Conservation (phyloP, 805 yeast genomes). For the Suhomyces prunicola region DNA sequence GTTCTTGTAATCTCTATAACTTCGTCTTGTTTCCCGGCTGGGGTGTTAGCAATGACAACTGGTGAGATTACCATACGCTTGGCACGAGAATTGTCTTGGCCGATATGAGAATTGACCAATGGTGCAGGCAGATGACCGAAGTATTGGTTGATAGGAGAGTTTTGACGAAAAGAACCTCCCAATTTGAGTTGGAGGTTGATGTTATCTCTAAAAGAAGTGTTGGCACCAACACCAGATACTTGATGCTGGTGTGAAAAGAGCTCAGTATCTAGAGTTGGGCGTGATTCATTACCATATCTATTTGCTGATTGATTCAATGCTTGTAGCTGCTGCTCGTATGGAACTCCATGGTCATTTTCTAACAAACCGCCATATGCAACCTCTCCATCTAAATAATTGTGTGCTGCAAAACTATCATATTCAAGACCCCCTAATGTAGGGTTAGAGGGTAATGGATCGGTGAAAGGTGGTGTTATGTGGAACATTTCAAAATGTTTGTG, state of each 20-base stretch:
- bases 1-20: neutral
- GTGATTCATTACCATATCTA: neutral
- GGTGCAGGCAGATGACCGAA: neutral
- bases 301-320: neutral
- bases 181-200: conserved; percentile 7
- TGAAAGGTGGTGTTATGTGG: neutral
- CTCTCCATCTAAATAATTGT: neutral
- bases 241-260: neutral
- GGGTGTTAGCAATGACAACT: conserved; percentile 1
- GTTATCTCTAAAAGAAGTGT: conserved; percentile 2
- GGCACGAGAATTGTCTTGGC: neutral
- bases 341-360: neutral
- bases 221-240: neutral
- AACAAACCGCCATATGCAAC: neutral
- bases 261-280: neutral
- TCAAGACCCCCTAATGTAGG: neutral
- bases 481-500: neutral
- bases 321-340: neutral
- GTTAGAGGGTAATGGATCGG: neutral
- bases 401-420: neutral
- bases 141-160: conserved; percentile 1
- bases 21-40: neutral
- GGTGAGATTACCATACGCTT: conserved; percentile 1
- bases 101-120: neutral
- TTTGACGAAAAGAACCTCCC: conserved; percentile 1